Conservation (phyloP, 805 yeast species). For the Pichia manshurica region DNA sequence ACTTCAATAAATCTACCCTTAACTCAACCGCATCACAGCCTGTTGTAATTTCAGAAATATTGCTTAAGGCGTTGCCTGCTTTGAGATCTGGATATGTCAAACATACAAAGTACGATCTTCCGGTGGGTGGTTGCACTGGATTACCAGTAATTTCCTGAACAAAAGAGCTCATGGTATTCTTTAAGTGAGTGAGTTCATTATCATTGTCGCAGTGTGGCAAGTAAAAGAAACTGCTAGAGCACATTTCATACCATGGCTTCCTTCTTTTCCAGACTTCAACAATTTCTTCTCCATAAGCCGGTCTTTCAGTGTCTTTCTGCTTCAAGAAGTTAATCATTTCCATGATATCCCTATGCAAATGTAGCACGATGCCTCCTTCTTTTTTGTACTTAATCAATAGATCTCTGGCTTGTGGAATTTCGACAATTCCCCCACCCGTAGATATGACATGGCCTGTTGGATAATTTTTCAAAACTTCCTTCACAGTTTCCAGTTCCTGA, state of each 20-base stretch:
- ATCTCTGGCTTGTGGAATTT: conserved; percentile 60
- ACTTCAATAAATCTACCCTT: conserved; percentile 64
- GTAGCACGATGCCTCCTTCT: conserved; percentile 77
- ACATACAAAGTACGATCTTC: conserved; percentile 65
- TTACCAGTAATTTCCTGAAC: conserved; percentile 59
- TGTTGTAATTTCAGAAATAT: conserved; percentile 47
- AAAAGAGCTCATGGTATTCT: conserved; percentile 53
- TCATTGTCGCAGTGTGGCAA: conserved; percentile 63
- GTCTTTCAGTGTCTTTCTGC: conserved; percentile 73
- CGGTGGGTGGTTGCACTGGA: conserved; percentile 34
- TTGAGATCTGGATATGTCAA: conserved; percentile 61
- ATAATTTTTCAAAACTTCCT: conserved; percentile 39
- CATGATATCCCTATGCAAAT: conserved; percentile 80
- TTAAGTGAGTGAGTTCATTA: conserved; percentile 50
- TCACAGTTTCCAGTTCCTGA: conserved; percentile 54
- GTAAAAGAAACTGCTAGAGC: conserved; percentile 72
- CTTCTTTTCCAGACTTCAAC: conserved; percentile 80
- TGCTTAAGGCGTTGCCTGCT: conserved; percentile 30
- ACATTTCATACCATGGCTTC: conserved; percentile 69
- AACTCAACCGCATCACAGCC: conserved; percentile 84
- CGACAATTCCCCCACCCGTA: conserved; percentile 97
- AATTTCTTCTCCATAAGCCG: conserved; percentile 79
- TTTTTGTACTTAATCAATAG: conserved; percentile 49
- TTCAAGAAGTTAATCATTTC: conserved; percentile 71
- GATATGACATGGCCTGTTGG: conserved; percentile 63